Percentiles rank a stretch among this genome's conserved stretches.
phyloP scores from a whole-genome alignment of 2,329 filamentous ascomycete species.

The Atkinsonella hypoxylon region DNA sequence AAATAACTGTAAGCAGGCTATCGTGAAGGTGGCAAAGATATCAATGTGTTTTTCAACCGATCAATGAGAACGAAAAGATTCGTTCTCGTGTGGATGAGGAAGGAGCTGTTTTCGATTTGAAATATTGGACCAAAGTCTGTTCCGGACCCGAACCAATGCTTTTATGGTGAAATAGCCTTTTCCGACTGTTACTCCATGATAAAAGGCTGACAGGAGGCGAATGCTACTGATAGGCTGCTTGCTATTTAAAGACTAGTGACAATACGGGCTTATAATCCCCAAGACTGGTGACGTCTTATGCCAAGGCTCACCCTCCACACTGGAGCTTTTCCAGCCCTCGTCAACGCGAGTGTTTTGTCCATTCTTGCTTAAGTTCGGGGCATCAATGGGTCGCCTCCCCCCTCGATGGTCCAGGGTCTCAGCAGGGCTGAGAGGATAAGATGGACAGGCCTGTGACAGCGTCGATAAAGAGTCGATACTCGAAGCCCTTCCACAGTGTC shows the following conservation, averaged over 20 bases:
- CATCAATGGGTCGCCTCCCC: neutral
- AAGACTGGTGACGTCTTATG: neutral
- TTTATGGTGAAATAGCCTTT: neutral
- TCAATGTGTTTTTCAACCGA: neutral
- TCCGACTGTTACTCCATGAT: neutral
- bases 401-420: neutral
- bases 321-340: neutral
- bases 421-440: neutral
- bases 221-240: neutral
- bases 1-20: too few species aligned
- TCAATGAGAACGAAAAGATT: neutral
- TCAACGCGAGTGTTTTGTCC: neutral
- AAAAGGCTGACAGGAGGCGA: neutral
- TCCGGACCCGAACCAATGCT: neutral
- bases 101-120: too few species aligned
- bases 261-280: neutral
- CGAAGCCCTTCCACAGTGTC: slow-evolving; percentile 1
- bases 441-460: neutral
- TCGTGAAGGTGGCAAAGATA: neutral
- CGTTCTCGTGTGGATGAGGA: too few species aligned
- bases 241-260: neutral
- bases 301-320: neutral
- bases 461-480: slow-evolving; percentile 3
- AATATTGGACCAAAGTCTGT: neutral
- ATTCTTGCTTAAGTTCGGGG: neutral